Conservation (phyloP, 108 stramenopile genomes). For the Heterococcus sp. region DNA sequence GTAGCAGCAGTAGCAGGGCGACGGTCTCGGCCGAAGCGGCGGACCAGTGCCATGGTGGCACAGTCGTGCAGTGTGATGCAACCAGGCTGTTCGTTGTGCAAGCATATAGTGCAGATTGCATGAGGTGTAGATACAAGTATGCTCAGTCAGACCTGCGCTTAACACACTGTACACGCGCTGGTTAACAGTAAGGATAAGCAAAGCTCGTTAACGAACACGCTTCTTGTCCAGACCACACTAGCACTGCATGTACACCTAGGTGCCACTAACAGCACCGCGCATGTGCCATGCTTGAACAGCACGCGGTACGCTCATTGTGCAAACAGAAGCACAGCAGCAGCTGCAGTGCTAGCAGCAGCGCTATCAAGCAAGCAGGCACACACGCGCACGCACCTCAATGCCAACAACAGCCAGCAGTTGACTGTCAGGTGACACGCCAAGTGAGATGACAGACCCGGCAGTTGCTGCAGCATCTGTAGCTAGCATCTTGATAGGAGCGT, state of each 20-base stretch:
- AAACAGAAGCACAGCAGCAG: not conserved
- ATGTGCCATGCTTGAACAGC: not conserved
- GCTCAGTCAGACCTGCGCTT: not conserved
- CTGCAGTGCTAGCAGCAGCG: not conserved
- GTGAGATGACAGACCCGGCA: conserved; percentile 1
- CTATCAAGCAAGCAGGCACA: not conserved
- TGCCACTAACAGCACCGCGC: not conserved
- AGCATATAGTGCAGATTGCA: not conserved
- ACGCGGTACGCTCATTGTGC: not conserved
- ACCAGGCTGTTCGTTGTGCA: conserved; percentile 14
- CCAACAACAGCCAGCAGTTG: not conserved
- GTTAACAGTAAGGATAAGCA: not conserved
- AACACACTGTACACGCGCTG: not conserved
- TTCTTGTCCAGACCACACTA: not conserved
- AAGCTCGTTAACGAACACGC: not conserved
- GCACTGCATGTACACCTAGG: not conserved
- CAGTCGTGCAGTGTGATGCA: conserved; percentile 35
- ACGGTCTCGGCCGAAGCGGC: conserved; percentile 13
- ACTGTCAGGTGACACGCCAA: conserved; percentile 2
- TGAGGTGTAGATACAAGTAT: not conserved
- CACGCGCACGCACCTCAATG: not conserved
- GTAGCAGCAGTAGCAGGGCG: too few species aligned
- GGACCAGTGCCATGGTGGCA: conserved; percentile 16
- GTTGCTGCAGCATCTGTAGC: conserved; percentile 11
- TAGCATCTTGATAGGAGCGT: conserved; percentile 4